These are phyloP conservation scores for Aspergillus ochraceus DNA, from an alignment of 2,329 filamentous ascomycete species.

Conservation along the genomic window DNA sequence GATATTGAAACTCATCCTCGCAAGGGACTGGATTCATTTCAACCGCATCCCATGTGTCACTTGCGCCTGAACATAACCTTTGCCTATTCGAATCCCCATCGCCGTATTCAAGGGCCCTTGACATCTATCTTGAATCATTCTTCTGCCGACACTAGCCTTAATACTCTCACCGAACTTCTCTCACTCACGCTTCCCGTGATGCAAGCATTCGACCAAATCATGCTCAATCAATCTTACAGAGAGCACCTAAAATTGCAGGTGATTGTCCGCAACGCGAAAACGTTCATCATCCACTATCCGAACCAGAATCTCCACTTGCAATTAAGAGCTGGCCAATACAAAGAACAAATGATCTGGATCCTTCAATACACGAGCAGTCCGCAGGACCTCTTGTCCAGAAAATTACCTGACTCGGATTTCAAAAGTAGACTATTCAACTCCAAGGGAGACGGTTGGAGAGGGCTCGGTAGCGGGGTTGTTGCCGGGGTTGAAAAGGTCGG, in stretches of 20 bases:
- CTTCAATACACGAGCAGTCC: slow-evolving; percentile 30
- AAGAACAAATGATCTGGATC: slow-evolving; percentile 35
- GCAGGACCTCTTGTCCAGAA: slow-evolving; percentile 16
- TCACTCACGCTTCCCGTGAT: slow-evolving; percentile 40
- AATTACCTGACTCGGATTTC: slow-evolving; percentile 24
- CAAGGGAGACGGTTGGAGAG: slow-evolving; percentile 41
- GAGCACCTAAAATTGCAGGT: slow-evolving; percentile 31
- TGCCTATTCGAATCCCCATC: slow-evolving; percentile 38
- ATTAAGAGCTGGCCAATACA: slow-evolving; percentile 28
- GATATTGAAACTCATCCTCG: slow-evolving; percentile 25
- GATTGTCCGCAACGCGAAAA: slow-evolving; percentile 36
- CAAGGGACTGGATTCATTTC: slow-evolving; percentile 23
- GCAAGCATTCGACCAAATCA: slow-evolving; percentile 36
- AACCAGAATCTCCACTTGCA: slow-evolving; percentile 33
- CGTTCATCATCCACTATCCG: slow-evolving; percentile 39
- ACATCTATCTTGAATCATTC: slow-evolving; percentile 36
- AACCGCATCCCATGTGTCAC: slow-evolving; percentile 26
- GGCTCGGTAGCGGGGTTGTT: slow-evolving; percentile 39
- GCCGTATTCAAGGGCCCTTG: slow-evolving; percentile 42
- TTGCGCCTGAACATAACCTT: slow-evolving; percentile 36
- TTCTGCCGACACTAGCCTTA: slow-evolving; percentile 29
- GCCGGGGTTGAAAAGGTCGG: slow-evolving; percentile 33
- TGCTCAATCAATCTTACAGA: slow-evolving; percentile 23
- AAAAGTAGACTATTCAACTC: slow-evolving; percentile 36
- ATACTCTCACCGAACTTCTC: slow-evolving; percentile 33